These are phyloP conservation scores for Fusarium paranaense DNA, from an alignment of 2,329 filamentous ascomycete species.

Conservation along the genomic window DNA sequence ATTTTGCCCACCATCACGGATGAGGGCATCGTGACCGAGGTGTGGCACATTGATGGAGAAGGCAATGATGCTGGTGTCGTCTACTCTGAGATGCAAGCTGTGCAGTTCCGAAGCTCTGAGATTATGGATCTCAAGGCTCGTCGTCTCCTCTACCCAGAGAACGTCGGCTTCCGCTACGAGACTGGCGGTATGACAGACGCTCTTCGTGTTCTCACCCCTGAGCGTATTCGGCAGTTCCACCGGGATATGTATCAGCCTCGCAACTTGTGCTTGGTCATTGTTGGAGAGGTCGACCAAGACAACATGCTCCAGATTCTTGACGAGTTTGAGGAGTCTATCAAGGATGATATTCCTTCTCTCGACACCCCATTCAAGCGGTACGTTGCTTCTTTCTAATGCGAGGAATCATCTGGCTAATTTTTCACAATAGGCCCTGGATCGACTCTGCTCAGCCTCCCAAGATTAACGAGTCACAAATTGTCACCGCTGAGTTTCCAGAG, in stretches of 20 bases:
- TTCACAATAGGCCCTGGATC: slow-evolving; percentile 76
- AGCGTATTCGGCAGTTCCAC: slow-evolving; percentile 95
- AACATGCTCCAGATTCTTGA: slow-evolving; percentile 86
- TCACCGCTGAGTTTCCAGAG: slow-evolving; percentile 91
- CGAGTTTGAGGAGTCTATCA: slow-evolving; percentile 87
- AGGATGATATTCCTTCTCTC: slow-evolving; percentile 81
- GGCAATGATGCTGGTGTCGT: slow-evolving; percentile 97
- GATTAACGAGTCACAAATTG: slow-evolving; percentile 77
- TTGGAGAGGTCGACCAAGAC: slow-evolving; percentile 89
- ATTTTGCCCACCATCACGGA: slow-evolving; percentile 93
- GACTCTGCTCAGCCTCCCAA: slow-evolving; percentile 84
- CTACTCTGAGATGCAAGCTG: slow-evolving; percentile 98
- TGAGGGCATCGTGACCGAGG: slow-evolving; percentile 92
- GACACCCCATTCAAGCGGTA: slow-evolving; percentile 80
- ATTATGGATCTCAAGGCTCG: slow-evolving; percentile 89
- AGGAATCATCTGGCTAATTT: slow-evolving; percentile 11
- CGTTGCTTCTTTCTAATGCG: slow-evolving; percentile 3
- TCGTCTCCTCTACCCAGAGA: slow-evolving; percentile 85
- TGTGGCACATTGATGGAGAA: slow-evolving; percentile 93
- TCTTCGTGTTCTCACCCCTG: slow-evolving; percentile 84
- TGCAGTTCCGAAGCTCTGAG: slow-evolving; percentile 85
- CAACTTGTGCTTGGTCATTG: slow-evolving; percentile 89
- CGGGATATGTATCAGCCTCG: slow-evolving; percentile 98
- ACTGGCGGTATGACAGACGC: slow-evolving; percentile 98
- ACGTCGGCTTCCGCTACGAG: slow-evolving; percentile 94